phyloP scores from a whole-genome alignment of 805 yeast species.

The Candida ascalaphidarum region DNA sequence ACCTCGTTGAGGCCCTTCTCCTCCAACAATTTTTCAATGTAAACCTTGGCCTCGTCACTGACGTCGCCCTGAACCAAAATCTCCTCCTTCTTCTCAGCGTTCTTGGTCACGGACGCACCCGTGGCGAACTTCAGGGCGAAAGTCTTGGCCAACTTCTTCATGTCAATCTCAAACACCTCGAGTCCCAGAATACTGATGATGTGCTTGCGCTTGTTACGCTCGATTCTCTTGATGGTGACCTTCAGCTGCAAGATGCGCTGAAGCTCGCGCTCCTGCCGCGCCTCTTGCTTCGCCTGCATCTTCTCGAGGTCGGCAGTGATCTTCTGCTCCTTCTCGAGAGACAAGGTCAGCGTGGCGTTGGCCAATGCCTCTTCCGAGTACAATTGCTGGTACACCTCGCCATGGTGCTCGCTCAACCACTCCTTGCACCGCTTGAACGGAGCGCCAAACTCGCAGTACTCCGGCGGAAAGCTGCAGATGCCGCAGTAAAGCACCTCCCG shows the following conservation, averaged over 20 bases:
- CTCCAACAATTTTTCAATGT: constrained; percentile 58
- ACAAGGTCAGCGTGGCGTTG: constrained; percentile 50
- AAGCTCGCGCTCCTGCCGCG: constrained; percentile 75
- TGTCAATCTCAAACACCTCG: constrained; percentile 81
- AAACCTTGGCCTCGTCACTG: constrained; percentile 80
- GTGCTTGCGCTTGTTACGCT: constrained; percentile 82
- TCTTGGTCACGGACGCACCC: constrained; percentile 87
- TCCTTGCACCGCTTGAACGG: constrained; percentile 72
- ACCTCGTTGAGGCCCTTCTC: constrained; percentile 79
- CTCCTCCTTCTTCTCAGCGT: constrained; percentile 87
- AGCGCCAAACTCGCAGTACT: constrained; percentile 87
- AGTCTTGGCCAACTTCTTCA: constrained; percentile 85
- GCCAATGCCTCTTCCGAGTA: constrained; percentile 56
- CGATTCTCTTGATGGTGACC: constrained; percentile 77
- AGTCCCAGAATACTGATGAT: constrained; percentile 81
- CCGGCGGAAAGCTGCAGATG: constrained; percentile 79
- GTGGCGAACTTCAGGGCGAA: constrained; percentile 94
- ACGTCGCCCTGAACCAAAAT: constrained; percentile 92
- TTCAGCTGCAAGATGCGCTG: constrained; percentile 73
- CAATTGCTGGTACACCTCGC: constrained; percentile 46
- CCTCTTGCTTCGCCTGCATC: constrained; percentile 79
- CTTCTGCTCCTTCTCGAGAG: constrained; percentile 73
- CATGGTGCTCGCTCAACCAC: constrained; percentile 62
- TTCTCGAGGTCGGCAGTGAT: constrained; percentile 75
- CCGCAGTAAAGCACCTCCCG: constrained; percentile 56